Evolutionary conservation across 495 filamentous ascomycete species (phyloP).

Genomic region (Halenospora varia): DNA sequence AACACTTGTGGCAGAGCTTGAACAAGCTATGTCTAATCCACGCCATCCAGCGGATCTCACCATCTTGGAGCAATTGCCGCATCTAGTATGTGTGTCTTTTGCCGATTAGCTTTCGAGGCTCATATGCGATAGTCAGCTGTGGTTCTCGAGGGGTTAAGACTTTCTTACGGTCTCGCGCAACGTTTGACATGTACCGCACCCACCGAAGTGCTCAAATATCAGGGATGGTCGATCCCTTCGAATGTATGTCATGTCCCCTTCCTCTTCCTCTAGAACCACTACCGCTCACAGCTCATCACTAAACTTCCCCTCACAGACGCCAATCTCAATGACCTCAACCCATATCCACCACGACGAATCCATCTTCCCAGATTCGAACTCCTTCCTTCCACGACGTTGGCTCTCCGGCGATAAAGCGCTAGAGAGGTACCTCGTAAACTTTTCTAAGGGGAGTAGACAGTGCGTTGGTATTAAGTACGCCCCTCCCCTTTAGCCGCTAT

Average conservation of each 20-base stretch:
- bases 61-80: conserved; percentile 29
- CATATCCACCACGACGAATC: conserved; percentile 42
- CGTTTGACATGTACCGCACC: conserved; percentile 27
- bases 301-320: conserved; percentile 19
- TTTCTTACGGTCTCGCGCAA: conserved; percentile 35
- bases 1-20: conserved; percentile 28
- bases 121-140: conserved; percentile 23
- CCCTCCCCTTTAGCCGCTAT: not conserved
- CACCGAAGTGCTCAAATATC: conserved; percentile 15
- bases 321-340: conserved; percentile 43
- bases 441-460: conserved; percentile 41
- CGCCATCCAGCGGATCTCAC: conserved; percentile 26
- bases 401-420: conserved; percentile 21
- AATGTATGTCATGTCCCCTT: conserved; percentile 6
- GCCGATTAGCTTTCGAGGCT: too few species aligned
- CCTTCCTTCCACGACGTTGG: conserved; percentile 50
- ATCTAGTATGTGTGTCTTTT: conserved; percentile 2
- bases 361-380: conserved; percentile 43
- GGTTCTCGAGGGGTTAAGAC: conserved; percentile 37
- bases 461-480: conserved; percentile 45
- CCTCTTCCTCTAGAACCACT: too few species aligned
- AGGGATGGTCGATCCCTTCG: conserved; percentile 27
- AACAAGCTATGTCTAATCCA: conserved; percentile 14
- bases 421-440: conserved; percentile 41
- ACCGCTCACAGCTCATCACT: too few species aligned